phyloP scores from a whole-genome alignment of 2,329 filamentous ascomycete species.

The Colletotrichum acutatum region DNA sequence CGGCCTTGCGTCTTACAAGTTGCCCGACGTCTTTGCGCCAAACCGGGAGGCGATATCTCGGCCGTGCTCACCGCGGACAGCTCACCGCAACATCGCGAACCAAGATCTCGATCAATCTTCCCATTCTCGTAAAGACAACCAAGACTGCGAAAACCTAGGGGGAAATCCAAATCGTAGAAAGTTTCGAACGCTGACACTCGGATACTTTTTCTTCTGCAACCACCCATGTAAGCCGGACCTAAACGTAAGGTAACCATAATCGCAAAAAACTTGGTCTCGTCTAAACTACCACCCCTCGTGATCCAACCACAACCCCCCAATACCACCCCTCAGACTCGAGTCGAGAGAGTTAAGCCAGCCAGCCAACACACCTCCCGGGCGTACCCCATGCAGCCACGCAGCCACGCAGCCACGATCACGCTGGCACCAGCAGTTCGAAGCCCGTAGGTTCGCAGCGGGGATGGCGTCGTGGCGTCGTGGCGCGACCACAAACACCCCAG shows the following conservation, averaged over 20 bases:
- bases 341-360: background rate
- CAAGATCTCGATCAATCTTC: background rate
- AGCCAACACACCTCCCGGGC: background rate
- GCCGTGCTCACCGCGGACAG: background rate
- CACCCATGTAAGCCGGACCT: background rate
- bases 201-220: background rate
- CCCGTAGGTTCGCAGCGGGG: background rate
- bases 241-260: background rate
- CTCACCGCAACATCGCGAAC: background rate
- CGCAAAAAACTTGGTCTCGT: background rate
- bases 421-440: background rate
- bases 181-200: background rate
- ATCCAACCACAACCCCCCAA: background rate
- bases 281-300: background rate
- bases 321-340: background rate
- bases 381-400: constrained; percentile 2
- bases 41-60: background rate
- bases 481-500: background rate
- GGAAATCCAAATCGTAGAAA: background rate
- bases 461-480: background rate
- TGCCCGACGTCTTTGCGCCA: too few relatives aligned
- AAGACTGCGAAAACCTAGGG: background rate
- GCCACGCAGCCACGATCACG: background rate
- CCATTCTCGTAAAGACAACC: background rate
- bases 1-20: too few relatives aligned